Conservation (phyloP, 148 eudicot genomes). For the Dianthus caryophyllus region DNA sequence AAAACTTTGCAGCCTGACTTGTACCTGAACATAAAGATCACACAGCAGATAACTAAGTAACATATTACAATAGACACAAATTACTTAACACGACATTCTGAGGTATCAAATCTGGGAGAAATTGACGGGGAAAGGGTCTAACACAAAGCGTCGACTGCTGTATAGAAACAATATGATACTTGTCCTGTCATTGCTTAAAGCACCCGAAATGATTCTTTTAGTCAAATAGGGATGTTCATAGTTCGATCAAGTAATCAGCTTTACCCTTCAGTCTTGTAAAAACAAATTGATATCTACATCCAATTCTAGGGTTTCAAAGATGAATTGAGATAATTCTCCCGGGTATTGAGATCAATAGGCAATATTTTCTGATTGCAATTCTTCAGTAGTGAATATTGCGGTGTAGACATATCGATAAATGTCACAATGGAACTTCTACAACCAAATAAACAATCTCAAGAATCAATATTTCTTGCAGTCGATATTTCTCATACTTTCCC, state of each 20-base stretch:
- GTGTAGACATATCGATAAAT: background rate
- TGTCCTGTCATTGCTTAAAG: no score
- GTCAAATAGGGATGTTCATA: no score
- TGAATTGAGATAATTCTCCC: background rate
- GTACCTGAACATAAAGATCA: constrained; percentile 51
- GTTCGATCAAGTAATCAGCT: no score
- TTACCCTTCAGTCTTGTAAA: no score
- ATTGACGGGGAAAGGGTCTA: background rate
- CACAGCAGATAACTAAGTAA: background rate
- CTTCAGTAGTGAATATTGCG: background rate
- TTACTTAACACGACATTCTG: background rate
- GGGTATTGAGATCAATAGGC: background rate
- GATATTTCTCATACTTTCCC: background rate
- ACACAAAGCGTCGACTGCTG: no score
- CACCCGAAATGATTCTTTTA: no score
- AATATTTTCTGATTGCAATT: background rate
- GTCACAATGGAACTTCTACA: background rate
- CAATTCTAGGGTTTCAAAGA: background rate
- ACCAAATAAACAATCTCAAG: background rate
- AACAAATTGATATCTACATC: background rate
- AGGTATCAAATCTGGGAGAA: background rate
- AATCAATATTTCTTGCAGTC: background rate
- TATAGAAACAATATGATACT: no score
- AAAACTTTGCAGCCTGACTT: constrained; percentile 72
- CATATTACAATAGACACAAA: background rate